phyloP scores from a whole-genome alignment of 768 basidiomycete genomes.

The Phlegmacium glaucopus region DNA sequence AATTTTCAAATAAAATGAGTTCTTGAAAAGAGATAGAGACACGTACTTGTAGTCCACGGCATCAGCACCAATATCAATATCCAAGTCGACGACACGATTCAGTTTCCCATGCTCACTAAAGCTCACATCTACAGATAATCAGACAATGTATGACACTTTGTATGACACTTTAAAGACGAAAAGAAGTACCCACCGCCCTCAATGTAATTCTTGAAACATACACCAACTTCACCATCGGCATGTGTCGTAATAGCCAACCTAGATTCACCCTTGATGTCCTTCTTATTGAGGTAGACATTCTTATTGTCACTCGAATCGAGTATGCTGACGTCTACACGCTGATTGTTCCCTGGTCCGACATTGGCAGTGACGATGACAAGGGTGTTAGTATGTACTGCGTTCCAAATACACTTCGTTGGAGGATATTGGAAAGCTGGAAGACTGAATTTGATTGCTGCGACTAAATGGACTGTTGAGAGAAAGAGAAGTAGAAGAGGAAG shows the following conservation, averaged over 20 bases:
- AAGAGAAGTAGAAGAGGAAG: conserved; percentile 23
- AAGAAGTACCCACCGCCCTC: conserved; percentile 49
- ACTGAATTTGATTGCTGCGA: conserved; percentile 79
- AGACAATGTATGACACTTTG: neutral
- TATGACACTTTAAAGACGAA: neutral
- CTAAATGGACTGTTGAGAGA: conserved; percentile 26
- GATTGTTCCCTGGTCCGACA: conserved; percentile 68
- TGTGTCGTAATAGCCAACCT: conserved; percentile 93
- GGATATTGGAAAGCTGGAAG: conserved; percentile 74
- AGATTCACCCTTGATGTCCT: conserved; percentile 84
- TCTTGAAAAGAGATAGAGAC: neutral
- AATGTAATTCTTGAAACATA: conserved; percentile 86
- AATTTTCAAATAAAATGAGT: neutral
- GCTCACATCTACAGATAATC: conserved; percentile 36
- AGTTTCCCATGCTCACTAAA: conserved; percentile 45
- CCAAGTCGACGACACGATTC: conserved; percentile 79
- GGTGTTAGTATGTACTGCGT: conserved; percentile 78
- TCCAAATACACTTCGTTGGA: conserved; percentile 89
- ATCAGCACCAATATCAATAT: conserved; percentile 97
- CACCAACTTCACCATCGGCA: conserved; percentile 90
- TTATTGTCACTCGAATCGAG: conserved; percentile 80
- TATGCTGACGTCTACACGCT: conserved; percentile 92
- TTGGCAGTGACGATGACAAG: conserved; percentile 97
- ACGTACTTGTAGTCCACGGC: conserved; percentile 98
- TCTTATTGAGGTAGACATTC: conserved; percentile 91